Conservation (phyloP, 352 stramenopile species). For the Blastocystis sp. region DNA sequence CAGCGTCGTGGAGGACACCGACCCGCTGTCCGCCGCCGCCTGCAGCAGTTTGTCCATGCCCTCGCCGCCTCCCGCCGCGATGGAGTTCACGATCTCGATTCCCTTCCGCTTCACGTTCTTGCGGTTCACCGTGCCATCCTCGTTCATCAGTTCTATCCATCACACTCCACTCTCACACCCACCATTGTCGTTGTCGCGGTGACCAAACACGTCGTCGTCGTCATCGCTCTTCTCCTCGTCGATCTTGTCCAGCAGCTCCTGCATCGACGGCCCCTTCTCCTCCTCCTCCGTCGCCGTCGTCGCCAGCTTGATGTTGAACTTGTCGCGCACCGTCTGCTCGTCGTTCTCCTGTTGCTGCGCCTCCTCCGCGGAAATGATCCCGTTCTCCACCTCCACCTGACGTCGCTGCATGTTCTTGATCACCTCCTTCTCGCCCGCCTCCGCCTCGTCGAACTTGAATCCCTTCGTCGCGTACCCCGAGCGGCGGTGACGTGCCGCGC, state of each 20-base stretch:
- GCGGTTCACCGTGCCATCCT: constrained; percentile 59
- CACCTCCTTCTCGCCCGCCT: constrained; percentile 91
- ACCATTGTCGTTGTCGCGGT: constrained; percentile 15
- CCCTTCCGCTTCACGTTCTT: constrained; percentile 59
- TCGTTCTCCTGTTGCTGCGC: constrained; percentile 66
- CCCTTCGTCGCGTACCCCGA: constrained; percentile 95
- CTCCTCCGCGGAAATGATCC: constrained; percentile 67
- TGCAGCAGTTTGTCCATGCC: constrained; percentile 61
- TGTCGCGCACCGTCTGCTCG: constrained; percentile 40
- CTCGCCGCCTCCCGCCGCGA: constrained; percentile 21
- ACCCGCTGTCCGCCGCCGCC: constrained; percentile 3
- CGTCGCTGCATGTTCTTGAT: constrained; percentile 84
- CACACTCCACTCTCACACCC: not conserved
- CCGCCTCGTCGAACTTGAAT: constrained; percentile 94
- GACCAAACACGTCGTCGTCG: constrained; percentile 29
- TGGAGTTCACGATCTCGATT: constrained; percentile 39
- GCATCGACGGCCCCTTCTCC: not conserved
- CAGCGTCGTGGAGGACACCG: constrained; percentile 76
- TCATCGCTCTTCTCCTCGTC: constrained; percentile 13
- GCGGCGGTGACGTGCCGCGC: constrained; percentile 88
- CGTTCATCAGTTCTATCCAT: constrained; percentile 52
- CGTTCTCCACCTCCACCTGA: constrained; percentile 83
- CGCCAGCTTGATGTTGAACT: constrained; percentile 64
- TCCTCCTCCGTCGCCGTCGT: constrained; percentile 25
- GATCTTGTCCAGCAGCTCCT: not conserved